Conservation (phyloP, 2,329 filamentous ascomycete species). For the Colletotrichum cuscutae region DNA sequence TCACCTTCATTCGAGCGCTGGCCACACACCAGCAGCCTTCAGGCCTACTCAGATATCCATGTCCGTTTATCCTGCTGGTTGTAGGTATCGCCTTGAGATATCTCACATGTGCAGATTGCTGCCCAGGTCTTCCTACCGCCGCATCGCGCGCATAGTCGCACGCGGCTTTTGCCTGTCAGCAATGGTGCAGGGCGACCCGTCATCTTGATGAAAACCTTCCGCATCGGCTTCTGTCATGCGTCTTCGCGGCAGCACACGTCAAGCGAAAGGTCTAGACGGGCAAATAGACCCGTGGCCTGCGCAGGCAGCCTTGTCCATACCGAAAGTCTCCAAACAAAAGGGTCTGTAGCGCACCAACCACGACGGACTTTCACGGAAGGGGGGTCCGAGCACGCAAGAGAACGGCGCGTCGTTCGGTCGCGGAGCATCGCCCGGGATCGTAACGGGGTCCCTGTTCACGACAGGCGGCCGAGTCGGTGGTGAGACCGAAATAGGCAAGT, state of each 20-base stretch:
- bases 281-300: background rate
- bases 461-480: background rate
- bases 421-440: background rate
- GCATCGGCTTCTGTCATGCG: background rate
- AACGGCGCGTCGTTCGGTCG: background rate
- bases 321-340: background rate
- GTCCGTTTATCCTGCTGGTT: background rate
- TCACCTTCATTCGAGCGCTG: background rate
- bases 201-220: background rate
- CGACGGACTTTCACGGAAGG: background rate
- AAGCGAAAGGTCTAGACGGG: background rate
- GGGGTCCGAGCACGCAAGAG: background rate
- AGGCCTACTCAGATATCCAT: background rate
- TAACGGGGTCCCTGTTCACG: background rate
- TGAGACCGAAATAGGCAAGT: constrained; percentile 1
- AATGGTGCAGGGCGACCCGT: background rate
- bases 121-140: background rate
- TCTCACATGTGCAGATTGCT: background rate
- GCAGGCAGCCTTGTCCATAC: background rate
- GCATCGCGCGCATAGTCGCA: background rate
- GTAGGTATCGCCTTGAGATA: background rate
- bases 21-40: background rate
- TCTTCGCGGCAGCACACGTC: background rate
- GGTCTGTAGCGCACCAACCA: constrained; percentile 9
- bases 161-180: background rate